phyloP scores from a whole-genome alignment of 495 filamentous ascomycete genomes.

The Poronia punctata region DNA sequence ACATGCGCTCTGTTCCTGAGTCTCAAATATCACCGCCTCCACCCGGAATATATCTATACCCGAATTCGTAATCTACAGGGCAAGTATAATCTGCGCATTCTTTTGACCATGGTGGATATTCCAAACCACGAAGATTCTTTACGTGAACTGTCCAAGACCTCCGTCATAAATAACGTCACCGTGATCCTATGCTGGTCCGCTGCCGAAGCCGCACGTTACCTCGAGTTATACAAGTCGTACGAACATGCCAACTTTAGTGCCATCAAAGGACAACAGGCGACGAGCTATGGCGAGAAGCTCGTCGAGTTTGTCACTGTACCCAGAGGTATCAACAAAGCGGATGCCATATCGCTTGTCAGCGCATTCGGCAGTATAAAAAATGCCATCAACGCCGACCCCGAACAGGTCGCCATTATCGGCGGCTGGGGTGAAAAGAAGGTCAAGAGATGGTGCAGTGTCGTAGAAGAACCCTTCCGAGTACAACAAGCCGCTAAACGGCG shows the following conservation, averaged over 20 bases:
- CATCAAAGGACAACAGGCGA: slow-evolving; percentile 76
- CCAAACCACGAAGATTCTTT: slow-evolving; percentile 73
- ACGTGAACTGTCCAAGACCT: slow-evolving; percentile 77
- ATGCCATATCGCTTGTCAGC: slow-evolving; percentile 78
- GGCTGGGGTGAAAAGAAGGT: slow-evolving; percentile 98
- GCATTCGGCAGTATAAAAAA: slow-evolving; percentile 81
- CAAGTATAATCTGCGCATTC: slow-evolving; percentile 75
- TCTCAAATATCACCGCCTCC: slow-evolving; percentile 93
- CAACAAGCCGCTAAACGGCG: slow-evolving; percentile 57
- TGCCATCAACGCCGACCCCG: slow-evolving; percentile 79
- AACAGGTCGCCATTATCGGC: slow-evolving; percentile 71
- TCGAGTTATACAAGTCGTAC: slow-evolving; percentile 89
- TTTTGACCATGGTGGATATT: slow-evolving; percentile 91
- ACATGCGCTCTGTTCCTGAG: slow-evolving; percentile 90
- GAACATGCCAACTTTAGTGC: slow-evolving; percentile 75
- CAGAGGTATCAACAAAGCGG: slow-evolving; percentile 85
- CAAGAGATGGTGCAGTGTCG: slow-evolving; percentile 68
- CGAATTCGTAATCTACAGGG: slow-evolving; percentile 73
- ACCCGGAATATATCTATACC: slow-evolving; percentile 96
- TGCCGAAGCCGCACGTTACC: slow-evolving; percentile 83
- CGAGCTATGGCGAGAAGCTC: slow-evolving; percentile 75
- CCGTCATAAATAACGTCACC: slow-evolving; percentile 81
- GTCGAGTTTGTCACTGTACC: slow-evolving; percentile 93
- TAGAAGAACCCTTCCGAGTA: slow-evolving; percentile 76
- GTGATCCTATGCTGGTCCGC: slow-evolving; percentile 90